These are phyloP conservation scores for Salvia miltiorrhiza DNA, from an alignment of 257 asterid species.

Conservation along the genomic window DNA sequence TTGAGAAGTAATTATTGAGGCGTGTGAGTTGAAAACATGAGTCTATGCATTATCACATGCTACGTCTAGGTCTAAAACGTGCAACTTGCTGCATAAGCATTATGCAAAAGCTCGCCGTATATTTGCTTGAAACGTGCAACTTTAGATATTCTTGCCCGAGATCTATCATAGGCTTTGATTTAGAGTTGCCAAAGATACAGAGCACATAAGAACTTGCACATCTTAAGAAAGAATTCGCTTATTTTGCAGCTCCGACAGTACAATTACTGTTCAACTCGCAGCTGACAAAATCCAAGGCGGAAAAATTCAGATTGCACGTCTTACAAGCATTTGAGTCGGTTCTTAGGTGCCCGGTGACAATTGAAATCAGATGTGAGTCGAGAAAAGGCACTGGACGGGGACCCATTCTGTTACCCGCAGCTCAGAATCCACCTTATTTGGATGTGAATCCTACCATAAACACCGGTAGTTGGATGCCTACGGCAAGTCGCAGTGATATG, in stretches of 20 bases:
- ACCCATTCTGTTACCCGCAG: slow-evolving; percentile 41
- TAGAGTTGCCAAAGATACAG: neutral
- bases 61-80: neutral
- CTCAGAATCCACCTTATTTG: slow-evolving; percentile 34
- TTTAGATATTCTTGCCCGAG: too few relatives aligned
- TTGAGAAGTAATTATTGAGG: neutral
- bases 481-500: slow-evolving; percentile 29
- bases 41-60: neutral
- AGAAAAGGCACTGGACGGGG: slow-evolving; percentile 41
- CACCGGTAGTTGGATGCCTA: slow-evolving; percentile 8
- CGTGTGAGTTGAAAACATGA: neutral
- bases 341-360: slow-evolving; percentile 70
- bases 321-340: slow-evolving; percentile 86
- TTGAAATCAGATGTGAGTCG: slow-evolving; percentile 75
- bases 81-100: neutral
- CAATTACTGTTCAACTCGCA: slow-evolving; percentile 73
- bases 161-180: neutral
- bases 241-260: slow-evolving; percentile 83
- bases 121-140: neutral
- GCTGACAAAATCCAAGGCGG: slow-evolving; percentile 69
- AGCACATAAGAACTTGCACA: too few relatives aligned
- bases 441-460: slow-evolving; percentile 10
- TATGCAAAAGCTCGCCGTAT: neutral
- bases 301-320: slow-evolving; percentile 63
- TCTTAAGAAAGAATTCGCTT: neutral